Evolutionary conservation across 371 early-diverging fungal species (phyloP).

Genomic region (Saksenaea oblongispora): DNA sequence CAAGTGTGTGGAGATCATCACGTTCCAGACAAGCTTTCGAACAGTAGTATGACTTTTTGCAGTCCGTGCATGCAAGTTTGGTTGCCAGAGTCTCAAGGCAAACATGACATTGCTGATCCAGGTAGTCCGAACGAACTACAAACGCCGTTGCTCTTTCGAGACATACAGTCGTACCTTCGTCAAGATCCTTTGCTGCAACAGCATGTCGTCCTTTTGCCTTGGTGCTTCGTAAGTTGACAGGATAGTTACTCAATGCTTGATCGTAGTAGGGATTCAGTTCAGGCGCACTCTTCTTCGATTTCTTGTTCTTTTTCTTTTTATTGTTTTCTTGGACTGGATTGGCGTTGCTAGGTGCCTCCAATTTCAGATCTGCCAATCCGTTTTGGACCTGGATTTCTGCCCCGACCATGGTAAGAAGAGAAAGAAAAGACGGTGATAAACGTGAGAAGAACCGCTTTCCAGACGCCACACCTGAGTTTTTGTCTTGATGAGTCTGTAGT

Average conservation of each 20-base stretch:
- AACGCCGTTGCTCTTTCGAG: slow-evolving; percentile 58
- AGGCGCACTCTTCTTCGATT: slow-evolving; percentile 5
- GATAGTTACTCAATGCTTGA: slow-evolving; percentile 23
- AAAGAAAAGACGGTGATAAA: neutral
- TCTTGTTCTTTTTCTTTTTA: slow-evolving; percentile 20
- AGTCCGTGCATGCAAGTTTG: slow-evolving; percentile 51
- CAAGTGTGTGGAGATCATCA: slow-evolving; percentile 50
- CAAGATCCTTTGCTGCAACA: slow-evolving; percentile 50
- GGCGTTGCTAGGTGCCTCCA: neutral
- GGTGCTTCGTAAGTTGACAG: slow-evolving; percentile 34
- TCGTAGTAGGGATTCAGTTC: slow-evolving; percentile 21
- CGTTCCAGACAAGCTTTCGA: slow-evolving; percentile 52
- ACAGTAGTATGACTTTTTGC: slow-evolving; percentile 64
- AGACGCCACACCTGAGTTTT: too few relatives aligned
- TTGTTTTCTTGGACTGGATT: neutral
- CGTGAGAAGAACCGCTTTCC: neutral
- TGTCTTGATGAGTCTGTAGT: too few relatives aligned
- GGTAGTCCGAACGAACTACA: slow-evolving; percentile 58
- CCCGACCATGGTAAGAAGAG: neutral
- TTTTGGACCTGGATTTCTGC: neutral
- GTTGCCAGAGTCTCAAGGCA: slow-evolving; percentile 51
- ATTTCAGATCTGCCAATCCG: neutral
- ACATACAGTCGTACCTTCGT: slow-evolving; percentile 54
- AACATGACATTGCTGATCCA: slow-evolving; percentile 60
- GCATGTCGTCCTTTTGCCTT: slow-evolving; percentile 67